Evolutionary conservation across 176 grass and related monocot species (phyloP).

Genomic region (Leersia perrieri): DNA sequence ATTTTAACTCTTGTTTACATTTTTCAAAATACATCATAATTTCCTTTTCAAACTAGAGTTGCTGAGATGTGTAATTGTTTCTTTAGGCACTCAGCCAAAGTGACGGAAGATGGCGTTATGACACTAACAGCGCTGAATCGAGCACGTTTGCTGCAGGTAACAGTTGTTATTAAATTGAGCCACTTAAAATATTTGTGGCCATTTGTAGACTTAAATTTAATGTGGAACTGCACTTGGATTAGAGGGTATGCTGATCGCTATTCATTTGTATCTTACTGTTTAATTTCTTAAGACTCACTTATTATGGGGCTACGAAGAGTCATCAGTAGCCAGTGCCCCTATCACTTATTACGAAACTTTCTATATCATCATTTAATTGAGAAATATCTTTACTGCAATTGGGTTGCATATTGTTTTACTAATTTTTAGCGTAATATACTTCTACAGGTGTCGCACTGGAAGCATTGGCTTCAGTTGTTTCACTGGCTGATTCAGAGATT

Average conservation of each 20-base stretch:
- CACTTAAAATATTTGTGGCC: background rate
- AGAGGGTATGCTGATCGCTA: background rate
- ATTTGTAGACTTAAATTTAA: background rate
- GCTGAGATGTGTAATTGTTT: slow-evolving; percentile 28
- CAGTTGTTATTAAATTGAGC: background rate
- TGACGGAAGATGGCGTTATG: slow-evolving; percentile 92
- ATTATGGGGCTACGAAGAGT: background rate
- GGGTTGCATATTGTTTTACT: background rate
- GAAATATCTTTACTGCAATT: background rate
- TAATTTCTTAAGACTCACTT: background rate
- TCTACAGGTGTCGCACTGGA: slow-evolving; percentile 81
- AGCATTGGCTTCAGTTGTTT: slow-evolving; percentile 76
- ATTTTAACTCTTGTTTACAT: background rate
- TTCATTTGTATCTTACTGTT: background rate
- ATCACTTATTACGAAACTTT: background rate
- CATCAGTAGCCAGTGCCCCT: background rate
- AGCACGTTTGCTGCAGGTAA: slow-evolving; percentile 94
- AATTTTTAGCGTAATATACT: slow-evolving; percentile 32
- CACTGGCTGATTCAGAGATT: slow-evolving; percentile 58
- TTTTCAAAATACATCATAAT: slow-evolving; percentile 5
- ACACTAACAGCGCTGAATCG: slow-evolving; percentile 83
- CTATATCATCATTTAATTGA: background rate
- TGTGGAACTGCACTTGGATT: background rate
- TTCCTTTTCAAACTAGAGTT: slow-evolving; percentile 1
- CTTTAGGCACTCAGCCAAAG: slow-evolving; percentile 87